A percentile compares a stretch with the other conserved stretches of the same genome.
Evolutionary conservation across 1,284 basidiomycete species (phyloP).

Genomic region (Pseudozyma pruni): DNA sequence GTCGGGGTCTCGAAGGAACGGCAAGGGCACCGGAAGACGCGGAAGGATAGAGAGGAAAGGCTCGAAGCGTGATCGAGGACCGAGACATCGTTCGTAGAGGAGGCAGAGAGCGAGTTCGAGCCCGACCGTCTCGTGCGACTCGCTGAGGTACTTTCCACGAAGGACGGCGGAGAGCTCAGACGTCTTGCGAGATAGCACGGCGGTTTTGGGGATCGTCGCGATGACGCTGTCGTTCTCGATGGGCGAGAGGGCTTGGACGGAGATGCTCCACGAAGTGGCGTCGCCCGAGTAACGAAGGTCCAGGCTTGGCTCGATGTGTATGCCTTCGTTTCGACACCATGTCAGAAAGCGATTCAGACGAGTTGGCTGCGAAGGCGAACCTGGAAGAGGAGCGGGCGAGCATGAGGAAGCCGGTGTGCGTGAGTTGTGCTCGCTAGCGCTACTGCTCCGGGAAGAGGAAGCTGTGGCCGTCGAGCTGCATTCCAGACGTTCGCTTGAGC

Average conservation of each 20-base stretch:
- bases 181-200: constrained; percentile 43
- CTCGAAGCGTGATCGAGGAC: constrained; percentile 29
- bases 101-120: constrained; percentile 56
- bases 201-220: constrained; percentile 37
- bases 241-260: constrained; percentile 13
- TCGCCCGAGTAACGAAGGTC: constrained; percentile 17
- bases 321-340: constrained; percentile 13
- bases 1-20: constrained; percentile 10
- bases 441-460: neutral
- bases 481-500: neutral
- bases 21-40: constrained; percentile 30
- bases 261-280: constrained; percentile 29
- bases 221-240: constrained; percentile 19
- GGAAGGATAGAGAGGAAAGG: constrained; percentile 48
- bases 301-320: constrained; percentile 17
- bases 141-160: constrained; percentile 18
- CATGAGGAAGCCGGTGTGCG: constrained; percentile 13
- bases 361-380: neutral
- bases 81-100: constrained; percentile 49
- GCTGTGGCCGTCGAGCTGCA: neutral
- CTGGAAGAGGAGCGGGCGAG: neutral
- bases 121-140: constrained; percentile 29
- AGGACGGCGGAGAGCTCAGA: constrained; percentile 28
- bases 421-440: neutral
- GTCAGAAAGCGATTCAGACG: constrained; percentile 15